phyloP scores from a whole-genome alignment of 169 alveolate genomes.

The Plasmodium billcollinsi region DNA sequence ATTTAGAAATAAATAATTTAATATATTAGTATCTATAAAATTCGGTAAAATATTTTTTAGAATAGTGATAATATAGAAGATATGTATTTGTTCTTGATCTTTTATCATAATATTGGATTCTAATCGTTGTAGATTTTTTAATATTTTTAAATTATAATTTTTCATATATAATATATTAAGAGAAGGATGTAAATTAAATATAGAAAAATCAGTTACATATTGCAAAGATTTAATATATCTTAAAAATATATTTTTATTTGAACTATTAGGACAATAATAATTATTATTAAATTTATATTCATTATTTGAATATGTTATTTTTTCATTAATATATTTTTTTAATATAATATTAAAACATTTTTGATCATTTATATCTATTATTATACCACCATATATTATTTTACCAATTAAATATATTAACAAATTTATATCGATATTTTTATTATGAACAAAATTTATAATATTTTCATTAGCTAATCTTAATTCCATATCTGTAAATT shows the following conservation, averaged over 20 bases:
- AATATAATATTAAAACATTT: slow-evolving; percentile 62
- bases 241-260: slow-evolving; percentile 67
- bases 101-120: slow-evolving; percentile 38
- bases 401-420: slow-evolving; percentile 68
- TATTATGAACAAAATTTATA: slow-evolving; percentile 40
- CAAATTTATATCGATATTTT: slow-evolving; percentile 64
- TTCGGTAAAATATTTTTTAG: slow-evolving; percentile 43
- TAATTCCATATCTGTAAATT: slow-evolving; percentile 73
- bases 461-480: slow-evolving; percentile 54
- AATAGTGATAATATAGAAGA: slow-evolving; percentile 23
- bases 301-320: slow-evolving; percentile 51
- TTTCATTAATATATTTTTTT: slow-evolving; percentile 61
- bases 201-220: slow-evolving; percentile 70
- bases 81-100: slow-evolving; percentile 13
- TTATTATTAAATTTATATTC: slow-evolving; percentile 46
- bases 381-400: slow-evolving; percentile 74
- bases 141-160: slow-evolving; percentile 69
- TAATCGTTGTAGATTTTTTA: slow-evolving; percentile 38
- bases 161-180: slow-evolving; percentile 50
- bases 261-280: slow-evolving; percentile 75
- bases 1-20: slow-evolving; percentile 39
- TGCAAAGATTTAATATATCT: slow-evolving; percentile 64
- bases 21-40: slow-evolving; percentile 41
- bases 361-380: slow-evolving; percentile 66
- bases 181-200: slow-evolving; percentile 72